These are phyloP conservation scores for Petunia axillaris DNA, from an alignment of 257 asterid species.

Conservation along the genomic window DNA sequence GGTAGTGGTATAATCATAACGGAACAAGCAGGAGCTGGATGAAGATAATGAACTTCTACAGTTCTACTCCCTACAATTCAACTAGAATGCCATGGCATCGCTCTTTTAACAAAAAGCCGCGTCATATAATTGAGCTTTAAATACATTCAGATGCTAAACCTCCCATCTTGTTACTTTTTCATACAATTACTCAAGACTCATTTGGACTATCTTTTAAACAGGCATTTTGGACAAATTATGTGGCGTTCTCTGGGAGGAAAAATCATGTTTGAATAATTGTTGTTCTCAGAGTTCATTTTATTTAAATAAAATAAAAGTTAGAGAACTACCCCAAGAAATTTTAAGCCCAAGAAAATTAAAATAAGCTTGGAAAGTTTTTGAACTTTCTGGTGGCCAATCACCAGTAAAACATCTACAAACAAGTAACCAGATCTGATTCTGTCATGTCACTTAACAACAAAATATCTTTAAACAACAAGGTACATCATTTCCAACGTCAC, in stretches of 20 bases:
- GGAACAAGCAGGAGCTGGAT: no score
- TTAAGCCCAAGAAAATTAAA: neutral
- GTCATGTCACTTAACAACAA: neutral
- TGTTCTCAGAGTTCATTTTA: neutral
- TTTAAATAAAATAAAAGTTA: neutral
- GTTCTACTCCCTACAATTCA: no score
- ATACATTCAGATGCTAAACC: slow-evolving; percentile 2
- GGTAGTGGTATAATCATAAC: no score
- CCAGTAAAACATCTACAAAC: neutral
- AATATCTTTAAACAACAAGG: neutral
- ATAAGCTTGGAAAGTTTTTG: neutral
- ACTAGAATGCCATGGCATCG: no score
- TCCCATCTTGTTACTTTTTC: neutral
- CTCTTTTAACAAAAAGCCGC: neutral
- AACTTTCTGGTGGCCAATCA: neutral
- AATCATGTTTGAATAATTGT: neutral
- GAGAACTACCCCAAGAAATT: neutral
- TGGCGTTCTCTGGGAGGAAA: neutral
- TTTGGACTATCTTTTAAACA: neutral
- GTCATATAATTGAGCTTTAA: neutral
- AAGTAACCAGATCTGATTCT: neutral
- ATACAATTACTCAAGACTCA: neutral
- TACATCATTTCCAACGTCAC: neutral
- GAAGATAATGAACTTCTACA: no score
- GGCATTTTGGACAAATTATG: neutral